Evolutionary conservation across 192 early-diverging fungal species (phyloP).

Genomic region (Fimicolochytrium jonesii): DNA sequence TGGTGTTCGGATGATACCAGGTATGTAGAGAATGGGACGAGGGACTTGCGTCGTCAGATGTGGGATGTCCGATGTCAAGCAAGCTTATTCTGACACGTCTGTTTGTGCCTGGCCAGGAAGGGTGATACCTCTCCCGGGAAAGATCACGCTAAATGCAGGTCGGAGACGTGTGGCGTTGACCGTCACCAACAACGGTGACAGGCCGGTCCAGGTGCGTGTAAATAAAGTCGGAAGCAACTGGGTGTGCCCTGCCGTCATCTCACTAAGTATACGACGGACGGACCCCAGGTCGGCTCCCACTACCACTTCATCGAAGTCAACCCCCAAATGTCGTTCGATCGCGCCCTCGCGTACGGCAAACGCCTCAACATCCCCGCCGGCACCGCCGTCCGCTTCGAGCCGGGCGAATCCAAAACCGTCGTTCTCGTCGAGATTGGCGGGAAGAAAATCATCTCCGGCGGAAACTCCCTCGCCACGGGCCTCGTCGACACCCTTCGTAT

Average conservation of each 20-base stretch:
- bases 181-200: slow-evolving; percentile 91
- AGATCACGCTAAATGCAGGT: slow-evolving; percentile 74
- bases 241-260: too few species aligned
- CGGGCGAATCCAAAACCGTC: slow-evolving; percentile 68
- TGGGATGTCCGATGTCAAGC: too few species aligned
- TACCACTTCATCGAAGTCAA: slow-evolving; percentile 97
- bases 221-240: too few species aligned
- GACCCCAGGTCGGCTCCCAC: slow-evolving; percentile 79
- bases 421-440: slow-evolving; percentile 82
- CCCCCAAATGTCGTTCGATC: slow-evolving; percentile 74
- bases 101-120: too few species aligned
- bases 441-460: slow-evolving; percentile 71
- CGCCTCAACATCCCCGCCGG: slow-evolving; percentile 92
- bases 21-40: too few species aligned
- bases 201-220: slow-evolving; percentile 92
- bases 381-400: slow-evolving; percentile 93
- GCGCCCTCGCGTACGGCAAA: slow-evolving; percentile 74
- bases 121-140: slow-evolving; percentile 58
- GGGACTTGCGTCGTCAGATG: too few species aligned
- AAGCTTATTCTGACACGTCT: too few species aligned
- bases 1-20: too few species aligned
- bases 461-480: slow-evolving; percentile 79
- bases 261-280: too few species aligned
- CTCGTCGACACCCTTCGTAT: slow-evolving; percentile 50
- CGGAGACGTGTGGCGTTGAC: slow-evolving; percentile 61